Base-by-base conservation (phyloP, 495 filamentous ascomycete species). In the Aspergillus conjunctus region DNA sequence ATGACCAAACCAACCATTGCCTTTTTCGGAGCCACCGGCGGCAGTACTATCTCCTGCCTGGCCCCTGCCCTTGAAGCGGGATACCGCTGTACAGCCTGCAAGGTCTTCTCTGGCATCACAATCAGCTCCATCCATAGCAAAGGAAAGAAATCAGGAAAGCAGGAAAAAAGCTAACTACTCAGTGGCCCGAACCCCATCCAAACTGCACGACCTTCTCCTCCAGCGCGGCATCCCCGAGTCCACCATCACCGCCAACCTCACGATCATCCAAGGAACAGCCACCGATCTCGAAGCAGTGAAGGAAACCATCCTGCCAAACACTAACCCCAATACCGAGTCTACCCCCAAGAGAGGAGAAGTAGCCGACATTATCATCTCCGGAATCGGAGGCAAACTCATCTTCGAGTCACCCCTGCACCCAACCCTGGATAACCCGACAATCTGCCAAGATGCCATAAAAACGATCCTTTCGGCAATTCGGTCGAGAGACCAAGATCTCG, bases 121-220 rank as follows among this genome's bases (percentile, higher is more conserved):
- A n/a, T n/a, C n/a, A n/a, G n/a, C n/a, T n/a, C n/a, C n/a, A n/a
- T n/a, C n/a, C n/a, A n/a, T n/a, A n/a, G n/a, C n/a, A n/a, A n/a
- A n/a, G n/a, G n/a, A n/a, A n/a, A n/a, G n/a, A n/a, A n/a, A n/a
- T n/a, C n/a, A n/a, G n/a, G n/a, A n/a, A n/a, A n/a, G n/a, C n/a
- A n/a, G n/a, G n/a, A n/a, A n/a, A n/a, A n/a, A n/a, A n/a, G n/a
- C n/a, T n/a, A n/a, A n/a, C n/a, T n/a, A n/a, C n/a, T n/a, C n/a
- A 67, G 65, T 87, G 7, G 86, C 77, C 59, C 86, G 88, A 26
- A 84, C 77, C 4, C 86, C 89, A 4, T 63, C 79, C 46, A 90
- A 87, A 68, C 86, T 91, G 58, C 70, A 67, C 56, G 68, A 68
- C 22, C 60, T 80, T 22, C 72, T 83, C 49, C 37, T 52, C 6